Base-by-base conservation (phyloP, 164 flowering plant species). In the Vitis amurensis region DNA sequence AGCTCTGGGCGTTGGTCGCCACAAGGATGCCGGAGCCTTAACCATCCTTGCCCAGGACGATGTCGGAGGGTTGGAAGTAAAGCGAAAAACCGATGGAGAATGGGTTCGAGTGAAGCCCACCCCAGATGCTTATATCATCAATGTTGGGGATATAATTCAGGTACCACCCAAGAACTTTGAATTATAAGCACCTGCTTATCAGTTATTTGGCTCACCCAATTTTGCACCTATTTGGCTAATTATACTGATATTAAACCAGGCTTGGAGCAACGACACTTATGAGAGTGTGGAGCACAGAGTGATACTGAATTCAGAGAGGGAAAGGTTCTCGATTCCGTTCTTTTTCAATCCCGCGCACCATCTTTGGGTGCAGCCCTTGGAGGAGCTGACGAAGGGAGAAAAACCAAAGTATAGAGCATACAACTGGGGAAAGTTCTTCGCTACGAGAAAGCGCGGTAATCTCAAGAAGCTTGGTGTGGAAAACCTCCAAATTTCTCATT, bases 1-100 rank as follows among this genome's bases (percentile, higher is more conserved):
- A 5, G 83, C 80, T 9, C 82, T 84, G 3, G 87, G 89, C 0
- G 80, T 86, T 11, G 85, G 81, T 30, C 78, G 73, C 10, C 85
- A 79, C 73, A 82, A 79, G 68, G 85, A 82, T 50, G 68, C 69
- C 11, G 81, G 79, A 0, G 83, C 85, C 1, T 67, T 82, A 7
- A 79, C 85, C 11, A 67, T 82, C 14, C 74, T 82, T 11, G 61
- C 74, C 3, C 85, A 82, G 55, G 85, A 82, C 15, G 78, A 73
- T 30, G 84, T 81, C 27, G 81, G 81, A 3, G 84, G 84, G 3
- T 78, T 81, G 8, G 73, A 76, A 17, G 84, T 78, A 9, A 81
- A 71, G 69, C 44, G 81, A 19, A 81, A 78, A 61, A 11, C 61
- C 10, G 77, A 81, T 49, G 81, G 81, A 10, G 79, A 81, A 47